Evolutionary conservation across 345 rosid species (phyloP).

Genomic region (Litchi chinensis): DNA sequence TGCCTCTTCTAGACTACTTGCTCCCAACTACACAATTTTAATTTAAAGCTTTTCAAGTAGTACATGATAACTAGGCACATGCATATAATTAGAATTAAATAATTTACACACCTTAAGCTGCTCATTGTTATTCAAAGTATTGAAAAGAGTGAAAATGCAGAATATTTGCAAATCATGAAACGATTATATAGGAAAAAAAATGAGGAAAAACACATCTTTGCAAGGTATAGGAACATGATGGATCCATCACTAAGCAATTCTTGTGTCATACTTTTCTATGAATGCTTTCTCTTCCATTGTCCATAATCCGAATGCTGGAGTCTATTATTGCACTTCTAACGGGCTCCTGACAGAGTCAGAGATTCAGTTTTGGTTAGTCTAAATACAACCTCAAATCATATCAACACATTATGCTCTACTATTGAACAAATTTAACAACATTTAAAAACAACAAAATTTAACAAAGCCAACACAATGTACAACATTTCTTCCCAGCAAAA

Average conservation of each 20-base stretch:
- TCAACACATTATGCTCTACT: too few species aligned
- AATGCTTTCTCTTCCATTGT: slow-evolving; percentile 90
- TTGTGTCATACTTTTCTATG: slow-evolving; percentile 61
- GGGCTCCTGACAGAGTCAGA: slow-evolving; percentile 65
- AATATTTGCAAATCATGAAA: slow-evolving; percentile 58
- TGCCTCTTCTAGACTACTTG: slow-evolving; percentile 92
- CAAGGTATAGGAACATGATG: too few species aligned
- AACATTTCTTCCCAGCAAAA: too few species aligned
- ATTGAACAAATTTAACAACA: background rate
- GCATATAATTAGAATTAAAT: background rate
- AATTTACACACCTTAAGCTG: slow-evolving; percentile 62
- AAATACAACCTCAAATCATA: background rate
- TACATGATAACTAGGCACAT: background rate
- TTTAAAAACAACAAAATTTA: background rate
- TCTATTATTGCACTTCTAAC: slow-evolving; percentile 72
- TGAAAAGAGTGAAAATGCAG: slow-evolving; percentile 81
- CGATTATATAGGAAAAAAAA: slow-evolving; percentile 12
- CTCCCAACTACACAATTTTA: slow-evolving; percentile 64
- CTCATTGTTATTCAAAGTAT: slow-evolving; percentile 70
- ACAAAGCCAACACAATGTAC: background rate
- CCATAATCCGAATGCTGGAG: slow-evolving; percentile 72
- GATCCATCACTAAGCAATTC: too few species aligned
- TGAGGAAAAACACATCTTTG: too few species aligned
- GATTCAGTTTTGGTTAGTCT: slow-evolving; percentile 14
- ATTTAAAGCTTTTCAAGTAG: slow-evolving; percentile 5